phyloP scores from a whole-genome alignment of 1,284 basidiomycete genomes.

The Marasmius oreades region DNA sequence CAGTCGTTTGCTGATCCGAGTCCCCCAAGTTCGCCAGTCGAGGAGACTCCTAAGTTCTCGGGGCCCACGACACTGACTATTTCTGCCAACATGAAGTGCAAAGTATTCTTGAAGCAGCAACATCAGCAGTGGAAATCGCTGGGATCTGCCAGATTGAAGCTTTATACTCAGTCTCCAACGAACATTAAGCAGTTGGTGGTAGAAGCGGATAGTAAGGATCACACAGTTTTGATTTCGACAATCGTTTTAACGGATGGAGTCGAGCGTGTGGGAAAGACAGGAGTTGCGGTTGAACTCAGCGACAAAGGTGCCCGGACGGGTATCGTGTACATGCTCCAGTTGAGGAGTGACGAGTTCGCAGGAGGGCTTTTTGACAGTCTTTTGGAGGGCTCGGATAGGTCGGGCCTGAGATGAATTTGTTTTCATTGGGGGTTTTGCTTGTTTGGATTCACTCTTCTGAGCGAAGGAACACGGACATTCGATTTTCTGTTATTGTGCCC shows the following conservation, averaged over 20 bases:
- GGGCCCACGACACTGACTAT: slow-evolving; percentile 76
- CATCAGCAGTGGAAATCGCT: slow-evolving; percentile 97
- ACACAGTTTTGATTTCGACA: slow-evolving; percentile 85
- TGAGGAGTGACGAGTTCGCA: slow-evolving; percentile 86
- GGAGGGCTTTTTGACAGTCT: slow-evolving; percentile 84
- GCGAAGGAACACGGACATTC: not conserved
- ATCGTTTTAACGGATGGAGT: slow-evolving; percentile 96
- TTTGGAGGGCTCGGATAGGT: slow-evolving; percentile 82
- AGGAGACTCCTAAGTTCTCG: slow-evolving; percentile 43
- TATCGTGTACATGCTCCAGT: slow-evolving; percentile 96
- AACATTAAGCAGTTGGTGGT: slow-evolving; percentile 97
- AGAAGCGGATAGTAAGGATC: slow-evolving; percentile 79
- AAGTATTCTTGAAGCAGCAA: slow-evolving; percentile 93
- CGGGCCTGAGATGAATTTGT: slow-evolving; percentile 9
- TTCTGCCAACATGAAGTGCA: slow-evolving; percentile 97
- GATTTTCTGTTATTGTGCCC: not conserved
- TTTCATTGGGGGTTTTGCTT: not conserved
- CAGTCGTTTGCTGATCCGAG: slow-evolving; percentile 65
- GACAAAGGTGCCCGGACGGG: slow-evolving; percentile 90
- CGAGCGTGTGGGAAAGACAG: slow-evolving; percentile 96
- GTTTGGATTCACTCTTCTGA: slow-evolving; percentile 6
- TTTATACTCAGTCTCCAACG: slow-evolving; percentile 82
- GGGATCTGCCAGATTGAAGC: slow-evolving; percentile 83
- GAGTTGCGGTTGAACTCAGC: slow-evolving; percentile 94
- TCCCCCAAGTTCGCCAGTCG: slow-evolving; percentile 73